phyloP scores from a whole-genome alignment of 73 alveolate genomes.

The Blepharisma stoltei region DNA sequence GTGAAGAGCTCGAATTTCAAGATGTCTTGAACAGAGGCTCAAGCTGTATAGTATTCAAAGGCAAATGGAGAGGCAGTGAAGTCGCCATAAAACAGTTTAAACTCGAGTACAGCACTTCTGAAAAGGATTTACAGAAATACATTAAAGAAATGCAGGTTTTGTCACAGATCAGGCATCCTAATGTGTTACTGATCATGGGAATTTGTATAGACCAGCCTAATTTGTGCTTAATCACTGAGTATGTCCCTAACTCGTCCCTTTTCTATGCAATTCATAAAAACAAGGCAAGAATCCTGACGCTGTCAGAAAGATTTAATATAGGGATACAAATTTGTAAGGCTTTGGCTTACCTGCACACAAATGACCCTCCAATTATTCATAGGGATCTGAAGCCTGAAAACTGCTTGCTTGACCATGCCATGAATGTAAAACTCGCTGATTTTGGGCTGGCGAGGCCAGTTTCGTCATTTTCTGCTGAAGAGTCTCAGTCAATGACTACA shows the following conservation, averaged over 20 bases:
- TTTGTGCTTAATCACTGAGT: slow-evolving; percentile 87
- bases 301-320: neutral
- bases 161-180: slow-evolving; percentile 91
- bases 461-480: slow-evolving; percentile 81
- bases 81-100: slow-evolving; percentile 71
- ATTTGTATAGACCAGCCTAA: slow-evolving; percentile 85
- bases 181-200: slow-evolving; percentile 88
- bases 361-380: slow-evolving; percentile 61
- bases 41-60: slow-evolving; percentile 78
- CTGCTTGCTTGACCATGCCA: slow-evolving; percentile 77
- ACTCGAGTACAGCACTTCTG: slow-evolving; percentile 88
- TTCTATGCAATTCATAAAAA: slow-evolving; percentile 83
- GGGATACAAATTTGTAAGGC: slow-evolving; percentile 7
- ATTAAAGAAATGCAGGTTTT: slow-evolving; percentile 91
- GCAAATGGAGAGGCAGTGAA: slow-evolving; percentile 78
- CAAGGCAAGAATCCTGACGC: neutral
- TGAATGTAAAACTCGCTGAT: slow-evolving; percentile 49
- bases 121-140: slow-evolving; percentile 80
- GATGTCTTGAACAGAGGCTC: slow-evolving; percentile 25
- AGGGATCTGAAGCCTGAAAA: slow-evolving; percentile 69
- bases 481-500: slow-evolving; percentile 83
- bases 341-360: slow-evolving; percentile 36
- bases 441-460: slow-evolving; percentile 93
- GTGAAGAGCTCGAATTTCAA: slow-evolving; percentile 23
- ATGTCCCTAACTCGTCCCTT: slow-evolving; percentile 76